Conservation (phyloP, 2,329 filamentous ascomycete genomes). For the Proliferodiscus dingleyae region DNA sequence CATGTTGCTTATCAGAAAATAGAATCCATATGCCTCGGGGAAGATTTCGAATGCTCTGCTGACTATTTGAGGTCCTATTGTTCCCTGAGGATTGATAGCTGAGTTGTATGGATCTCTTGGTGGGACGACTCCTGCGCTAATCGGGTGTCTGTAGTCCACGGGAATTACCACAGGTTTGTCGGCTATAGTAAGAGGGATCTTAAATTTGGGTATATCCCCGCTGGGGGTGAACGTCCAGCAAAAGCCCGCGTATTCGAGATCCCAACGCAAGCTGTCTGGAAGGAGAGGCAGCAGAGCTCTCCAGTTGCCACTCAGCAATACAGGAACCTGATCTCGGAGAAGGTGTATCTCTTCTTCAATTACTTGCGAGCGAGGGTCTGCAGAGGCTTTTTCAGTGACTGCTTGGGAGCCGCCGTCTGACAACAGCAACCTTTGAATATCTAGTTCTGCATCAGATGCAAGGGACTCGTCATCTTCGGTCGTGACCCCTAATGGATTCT, state of each 20-base stretch:
- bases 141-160: conserved; percentile 1
- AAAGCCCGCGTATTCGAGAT: not conserved
- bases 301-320: not conserved
- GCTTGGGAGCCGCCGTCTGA: not conserved
- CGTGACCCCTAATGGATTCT: not conserved
- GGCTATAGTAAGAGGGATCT: conserved; percentile 3
- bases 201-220: not conserved
- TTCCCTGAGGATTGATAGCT: not conserved
- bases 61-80: not conserved
- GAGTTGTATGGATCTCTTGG: conserved; percentile 1
- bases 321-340: not conserved
- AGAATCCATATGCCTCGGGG: conserved; percentile 1
- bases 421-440: not conserved
- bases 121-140: conserved; percentile 1
- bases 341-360: not conserved
- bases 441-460: not conserved
- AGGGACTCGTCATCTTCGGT: not conserved
- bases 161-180: conserved; percentile 2
- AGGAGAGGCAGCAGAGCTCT: not conserved
- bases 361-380: not conserved
- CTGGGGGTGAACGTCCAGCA: conserved; percentile 5
- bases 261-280: conserved; percentile 1
- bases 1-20: conserved; percentile 1
- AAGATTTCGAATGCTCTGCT: not conserved
- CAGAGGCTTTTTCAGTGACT: not conserved